These are phyloP conservation scores for Euptelea pleiosperma DNA, from an alignment of 164 flowering plant genomes.

Conservation along the genomic window DNA sequence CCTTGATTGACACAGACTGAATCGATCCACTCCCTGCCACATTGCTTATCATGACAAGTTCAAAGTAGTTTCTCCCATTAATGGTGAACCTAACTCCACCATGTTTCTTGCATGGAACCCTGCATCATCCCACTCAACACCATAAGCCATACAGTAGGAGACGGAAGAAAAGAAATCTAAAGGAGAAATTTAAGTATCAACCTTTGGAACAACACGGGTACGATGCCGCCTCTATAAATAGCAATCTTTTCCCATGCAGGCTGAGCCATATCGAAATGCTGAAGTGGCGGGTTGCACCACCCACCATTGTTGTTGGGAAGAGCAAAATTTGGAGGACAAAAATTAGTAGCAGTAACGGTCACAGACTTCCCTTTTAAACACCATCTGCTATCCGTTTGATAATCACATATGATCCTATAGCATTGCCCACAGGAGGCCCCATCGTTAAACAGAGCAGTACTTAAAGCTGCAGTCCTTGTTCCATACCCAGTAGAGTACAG, in stretches of 20 bases:
- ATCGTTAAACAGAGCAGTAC: conserved; percentile 77
- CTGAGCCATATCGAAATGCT: conserved; percentile 94
- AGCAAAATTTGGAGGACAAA: conserved; percentile 83
- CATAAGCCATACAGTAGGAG: not conserved
- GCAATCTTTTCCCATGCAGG: conserved; percentile 92
- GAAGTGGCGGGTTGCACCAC: conserved; percentile 93
- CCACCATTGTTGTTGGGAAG: conserved; percentile 78
- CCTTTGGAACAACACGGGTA: conserved; percentile 76
- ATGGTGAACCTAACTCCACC: conserved; percentile 89
- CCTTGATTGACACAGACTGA: conserved; percentile 57
- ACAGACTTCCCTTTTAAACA: conserved; percentile 62
- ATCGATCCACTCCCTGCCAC: conserved; percentile 74
- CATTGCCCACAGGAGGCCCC: conserved; percentile 90
- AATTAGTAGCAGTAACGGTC: conserved; percentile 85
- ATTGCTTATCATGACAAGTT: conserved; percentile 73
- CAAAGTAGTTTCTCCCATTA: conserved; percentile 80
- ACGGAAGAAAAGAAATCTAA: not conserved
- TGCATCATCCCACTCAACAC: conserved; percentile 21
- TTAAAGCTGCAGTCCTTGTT: conserved; percentile 65
- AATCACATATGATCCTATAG: conserved; percentile 64
- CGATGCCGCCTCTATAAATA: conserved; percentile 77
- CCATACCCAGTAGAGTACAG: conserved; percentile 64
- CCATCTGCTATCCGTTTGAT: conserved; percentile 50
- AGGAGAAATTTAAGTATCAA: conserved; percentile 10
- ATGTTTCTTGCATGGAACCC: conserved; percentile 80